phyloP scores from a whole-genome alignment of 805 yeast species.

The Wilhelminamyces savonicus region DNA sequence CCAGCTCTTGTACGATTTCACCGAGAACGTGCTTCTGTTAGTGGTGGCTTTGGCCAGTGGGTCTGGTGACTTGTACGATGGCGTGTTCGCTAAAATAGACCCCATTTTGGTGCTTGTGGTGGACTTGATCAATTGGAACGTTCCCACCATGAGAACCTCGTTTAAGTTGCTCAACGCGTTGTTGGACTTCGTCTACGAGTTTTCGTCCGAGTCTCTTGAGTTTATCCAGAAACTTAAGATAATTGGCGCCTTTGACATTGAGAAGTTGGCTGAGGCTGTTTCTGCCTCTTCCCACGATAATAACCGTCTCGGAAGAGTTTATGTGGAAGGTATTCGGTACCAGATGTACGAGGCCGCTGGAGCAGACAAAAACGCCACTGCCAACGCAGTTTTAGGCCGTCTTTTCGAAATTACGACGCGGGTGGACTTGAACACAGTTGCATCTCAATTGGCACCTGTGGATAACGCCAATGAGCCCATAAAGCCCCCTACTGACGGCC shows the following conservation, averaged over 20 bases:
- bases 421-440: conserved; percentile 20
- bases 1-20: conserved; percentile 53
- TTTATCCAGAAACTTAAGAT: conserved; percentile 34
- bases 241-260: conserved; percentile 10
- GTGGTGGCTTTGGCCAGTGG: conserved; percentile 60
- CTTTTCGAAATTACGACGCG: conserved; percentile 15
- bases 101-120: conserved; percentile 32
- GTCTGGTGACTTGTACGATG: conserved; percentile 42
- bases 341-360: conserved; percentile 29
- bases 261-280: conserved; percentile 10
- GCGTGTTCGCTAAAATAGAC: conserved; percentile 41
- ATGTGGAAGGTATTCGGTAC: conserved; percentile 37
- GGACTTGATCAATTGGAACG: conserved; percentile 29
- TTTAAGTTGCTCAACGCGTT: conserved; percentile 43
- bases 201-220: conserved; percentile 51
- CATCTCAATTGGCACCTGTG: conserved; percentile 6
- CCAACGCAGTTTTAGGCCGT: conserved; percentile 14
- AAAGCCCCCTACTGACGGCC: conserved; percentile 10
- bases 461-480: conserved; percentile 34
- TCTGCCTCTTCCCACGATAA: conserved; percentile 6
- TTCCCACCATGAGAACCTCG: conserved; percentile 33
- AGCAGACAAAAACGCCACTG: conserved; percentile 11
- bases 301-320: conserved; percentile 26
- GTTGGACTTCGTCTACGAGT: conserved; percentile 53
- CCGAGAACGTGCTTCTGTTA: conserved; percentile 69